A percentile compares a stretch with the other conserved stretches of the same genome.
Evolutionary conservation across 257 asterid genomes (phyloP).

Genomic region (Nicotiana sylvestris): DNA sequence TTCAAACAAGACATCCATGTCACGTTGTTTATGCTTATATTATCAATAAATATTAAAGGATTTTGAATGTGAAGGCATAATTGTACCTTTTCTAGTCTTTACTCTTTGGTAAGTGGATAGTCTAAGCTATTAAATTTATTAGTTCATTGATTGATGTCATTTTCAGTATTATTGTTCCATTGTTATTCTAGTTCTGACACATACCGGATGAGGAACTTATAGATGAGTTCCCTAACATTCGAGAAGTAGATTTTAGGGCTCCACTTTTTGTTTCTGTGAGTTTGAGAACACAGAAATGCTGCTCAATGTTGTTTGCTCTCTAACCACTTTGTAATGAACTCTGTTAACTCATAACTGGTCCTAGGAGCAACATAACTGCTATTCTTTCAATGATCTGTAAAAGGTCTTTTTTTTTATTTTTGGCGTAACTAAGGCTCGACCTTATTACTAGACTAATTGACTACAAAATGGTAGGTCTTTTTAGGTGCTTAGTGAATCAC

Average conservation of each 20-base stretch:
- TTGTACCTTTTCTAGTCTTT: not conserved
- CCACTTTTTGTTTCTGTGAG: not conserved
- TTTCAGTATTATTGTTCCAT: not conserved
- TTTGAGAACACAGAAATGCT: not conserved
- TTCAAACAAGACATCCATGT: not conserved
- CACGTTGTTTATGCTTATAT: not conserved
- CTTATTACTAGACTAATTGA: not conserved
- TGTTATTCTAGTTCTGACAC: not conserved
- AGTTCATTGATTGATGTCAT: not conserved
- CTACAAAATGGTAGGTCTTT: not conserved
- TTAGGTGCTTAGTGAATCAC: not conserved
- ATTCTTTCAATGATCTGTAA: not conserved
- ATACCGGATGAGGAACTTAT: not conserved
- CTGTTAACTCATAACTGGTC: not conserved
- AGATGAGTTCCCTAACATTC: not conserved
- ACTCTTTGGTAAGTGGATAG: not conserved
- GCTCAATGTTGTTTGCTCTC: not conserved
- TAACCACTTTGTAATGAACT: not conserved
- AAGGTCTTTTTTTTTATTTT: not conserved
- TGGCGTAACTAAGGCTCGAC: not conserved
- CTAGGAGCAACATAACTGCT: not conserved
- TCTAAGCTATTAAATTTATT: not conserved
- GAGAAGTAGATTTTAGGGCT: not conserved
- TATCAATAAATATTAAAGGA: not conserved
- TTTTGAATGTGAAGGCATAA: not conserved